Evolutionary conservation across 2,329 filamentous ascomycete genomes (phyloP).

Genomic region (Thelonectria blattea): DNA sequence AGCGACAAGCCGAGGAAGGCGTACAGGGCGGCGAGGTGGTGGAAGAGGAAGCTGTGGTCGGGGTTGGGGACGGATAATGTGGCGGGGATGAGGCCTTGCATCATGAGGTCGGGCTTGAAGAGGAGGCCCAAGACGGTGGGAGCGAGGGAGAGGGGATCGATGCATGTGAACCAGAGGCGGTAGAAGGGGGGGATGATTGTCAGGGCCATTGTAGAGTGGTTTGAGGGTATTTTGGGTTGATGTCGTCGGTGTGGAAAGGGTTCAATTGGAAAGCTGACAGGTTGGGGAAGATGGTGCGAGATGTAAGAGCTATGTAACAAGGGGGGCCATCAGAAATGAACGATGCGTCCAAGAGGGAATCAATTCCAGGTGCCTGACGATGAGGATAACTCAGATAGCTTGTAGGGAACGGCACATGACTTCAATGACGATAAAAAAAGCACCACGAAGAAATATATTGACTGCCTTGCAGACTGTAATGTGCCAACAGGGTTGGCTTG

Average conservation of each 20-base stretch:
- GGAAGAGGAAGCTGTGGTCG: conserved; percentile 31
- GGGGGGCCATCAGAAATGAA: neutral
- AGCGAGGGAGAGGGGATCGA: conserved; percentile 25
- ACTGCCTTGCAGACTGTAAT: neutral
- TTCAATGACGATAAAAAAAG: neutral
- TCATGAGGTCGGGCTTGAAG: conserved; percentile 25
- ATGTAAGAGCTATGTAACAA: neutral
- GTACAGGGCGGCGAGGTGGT: conserved; percentile 31
- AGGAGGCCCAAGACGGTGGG: conserved; percentile 27
- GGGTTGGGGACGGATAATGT: conserved; percentile 25
- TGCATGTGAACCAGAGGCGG: conserved; percentile 33
- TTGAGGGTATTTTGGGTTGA: neutral
- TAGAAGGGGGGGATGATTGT: conserved; percentile 24
- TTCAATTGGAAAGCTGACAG: neutral
- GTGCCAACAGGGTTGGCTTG: neutral
- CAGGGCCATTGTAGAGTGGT: conserved; percentile 13
- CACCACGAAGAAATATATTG: neutral
- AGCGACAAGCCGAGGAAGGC: conserved; percentile 27
- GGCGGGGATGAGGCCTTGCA: conserved; percentile 28
- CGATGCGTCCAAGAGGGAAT: too few species aligned
- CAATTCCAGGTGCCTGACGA: too few species aligned
- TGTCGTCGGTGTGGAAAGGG: neutral
- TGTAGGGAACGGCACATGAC: too few species aligned
- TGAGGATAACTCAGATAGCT: too few species aligned
- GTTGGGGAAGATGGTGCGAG: neutral